Conservation (phyloP, 2,329 filamentous ascomycete genomes). For the Karstenula rhodostoma region DNA sequence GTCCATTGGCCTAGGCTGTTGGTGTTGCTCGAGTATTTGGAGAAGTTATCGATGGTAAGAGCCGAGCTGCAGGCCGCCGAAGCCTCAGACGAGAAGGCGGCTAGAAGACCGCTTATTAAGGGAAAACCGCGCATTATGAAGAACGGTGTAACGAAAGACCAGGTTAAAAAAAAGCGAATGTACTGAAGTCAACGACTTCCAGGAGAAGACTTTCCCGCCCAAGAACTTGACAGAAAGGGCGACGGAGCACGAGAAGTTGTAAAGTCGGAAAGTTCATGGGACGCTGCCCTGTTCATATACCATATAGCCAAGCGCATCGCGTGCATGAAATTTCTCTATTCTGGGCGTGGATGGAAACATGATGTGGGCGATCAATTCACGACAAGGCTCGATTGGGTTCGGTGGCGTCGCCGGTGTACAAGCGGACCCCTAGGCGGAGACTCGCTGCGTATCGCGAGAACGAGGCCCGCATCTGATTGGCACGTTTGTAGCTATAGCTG, state of each 20-base stretch:
- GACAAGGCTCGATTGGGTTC: conserved; percentile 10
- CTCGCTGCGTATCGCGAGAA: conserved; percentile 17
- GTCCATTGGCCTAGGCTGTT: conserved; percentile 48
- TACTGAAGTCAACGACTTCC: conserved; percentile 48
- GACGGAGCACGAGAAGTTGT: conserved; percentile 15
- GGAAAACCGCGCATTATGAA: conserved; percentile 40
- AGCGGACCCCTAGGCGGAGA: conserved; percentile 5
- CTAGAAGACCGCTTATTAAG: conserved; percentile 42
- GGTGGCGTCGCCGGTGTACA: conserved; percentile 13
- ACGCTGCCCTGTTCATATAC: conserved; percentile 14
- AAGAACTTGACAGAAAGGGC: conserved; percentile 13
- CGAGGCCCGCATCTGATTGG: conserved; percentile 1
- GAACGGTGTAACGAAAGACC: conserved; percentile 34
- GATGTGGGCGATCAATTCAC: conserved; percentile 17
- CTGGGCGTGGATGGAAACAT: conserved; percentile 11
- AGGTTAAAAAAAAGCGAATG: conserved; percentile 44
- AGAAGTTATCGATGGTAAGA: conserved; percentile 51
- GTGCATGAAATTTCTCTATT: conserved; percentile 16
- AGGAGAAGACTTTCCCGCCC: conserved; percentile 16
- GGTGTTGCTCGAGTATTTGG: conserved; percentile 45
- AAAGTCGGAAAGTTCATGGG: conserved; percentile 9
- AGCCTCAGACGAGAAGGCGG: conserved; percentile 37
- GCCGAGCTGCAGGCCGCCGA: conserved; percentile 47
- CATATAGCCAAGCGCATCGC: not conserved
- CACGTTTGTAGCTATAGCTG: conserved; percentile 4